These are phyloP conservation scores for Chaetomidium leptoderma DNA, from an alignment of 495 filamentous ascomycete species.

Conservation along the genomic window DNA sequence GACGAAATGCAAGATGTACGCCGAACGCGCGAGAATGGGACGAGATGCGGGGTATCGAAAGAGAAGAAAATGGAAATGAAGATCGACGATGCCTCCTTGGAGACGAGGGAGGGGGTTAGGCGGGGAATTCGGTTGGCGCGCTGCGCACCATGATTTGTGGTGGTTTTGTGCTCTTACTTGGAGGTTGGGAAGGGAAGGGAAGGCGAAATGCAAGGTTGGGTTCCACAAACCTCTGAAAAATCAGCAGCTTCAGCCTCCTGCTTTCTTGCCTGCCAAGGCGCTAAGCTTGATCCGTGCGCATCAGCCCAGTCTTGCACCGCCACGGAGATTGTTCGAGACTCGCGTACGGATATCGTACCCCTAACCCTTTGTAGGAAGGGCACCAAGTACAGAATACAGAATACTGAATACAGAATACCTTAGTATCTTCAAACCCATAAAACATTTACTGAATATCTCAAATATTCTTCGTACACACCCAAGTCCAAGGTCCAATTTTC, in stretches of 20 bases:
- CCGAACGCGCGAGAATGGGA: neutral
- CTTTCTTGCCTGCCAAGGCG: conserved; percentile 16
- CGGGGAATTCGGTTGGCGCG: conserved; percentile 8
- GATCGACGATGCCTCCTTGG: conserved; percentile 9
- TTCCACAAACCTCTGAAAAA: conserved; percentile 26
- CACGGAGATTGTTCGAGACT: no score
- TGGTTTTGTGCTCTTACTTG: conserved; percentile 15
- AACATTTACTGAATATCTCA: no score
- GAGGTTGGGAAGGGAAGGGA: conserved; percentile 15
- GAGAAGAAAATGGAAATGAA: conserved; percentile 8
- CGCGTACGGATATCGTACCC: no score
- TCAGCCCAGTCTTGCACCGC: conserved; percentile 10
- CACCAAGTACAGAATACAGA: neutral
- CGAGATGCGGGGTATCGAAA: conserved; percentile 13
- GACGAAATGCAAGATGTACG: conserved; percentile 15
- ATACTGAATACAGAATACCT: no score
- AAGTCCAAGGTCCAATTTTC: no score
- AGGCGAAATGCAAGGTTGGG: conserved; percentile 11
- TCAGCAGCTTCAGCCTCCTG: conserved; percentile 29
- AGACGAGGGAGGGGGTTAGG: conserved; percentile 10
- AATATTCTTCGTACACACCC: no score
- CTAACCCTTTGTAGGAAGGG: no score
- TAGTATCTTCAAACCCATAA: no score
- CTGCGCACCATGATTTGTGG: conserved; percentile 18
- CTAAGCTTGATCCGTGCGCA: neutral